Evolutionary conservation across 2,329 filamentous ascomycete species (phyloP).

Genomic region (Thielaviopsis ethacetica): DNA sequence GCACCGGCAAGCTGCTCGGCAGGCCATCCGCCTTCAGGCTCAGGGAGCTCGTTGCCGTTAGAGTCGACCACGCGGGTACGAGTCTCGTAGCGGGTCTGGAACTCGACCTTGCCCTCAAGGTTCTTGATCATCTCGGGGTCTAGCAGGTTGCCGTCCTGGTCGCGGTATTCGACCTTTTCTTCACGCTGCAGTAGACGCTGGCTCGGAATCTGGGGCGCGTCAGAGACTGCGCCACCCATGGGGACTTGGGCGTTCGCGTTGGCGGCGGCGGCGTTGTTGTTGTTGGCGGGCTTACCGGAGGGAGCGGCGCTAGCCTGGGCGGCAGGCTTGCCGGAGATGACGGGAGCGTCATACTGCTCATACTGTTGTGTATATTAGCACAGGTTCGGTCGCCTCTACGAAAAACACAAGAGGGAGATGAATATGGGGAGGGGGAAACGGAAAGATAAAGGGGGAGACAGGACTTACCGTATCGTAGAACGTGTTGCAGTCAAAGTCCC

Average conservation of each 20-base stretch:
- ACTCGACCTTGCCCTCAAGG: constrained; percentile 83
- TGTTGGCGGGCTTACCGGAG: constrained; percentile 16
- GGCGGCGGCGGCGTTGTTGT: constrained; percentile 15
- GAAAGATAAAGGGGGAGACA: constrained; percentile 17
- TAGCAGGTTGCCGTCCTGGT: constrained; percentile 82
- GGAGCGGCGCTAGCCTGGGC: constrained; percentile 1
- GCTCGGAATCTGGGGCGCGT: constrained; percentile 30
- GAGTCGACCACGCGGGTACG: constrained; percentile 69
- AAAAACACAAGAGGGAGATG: too few species aligned
- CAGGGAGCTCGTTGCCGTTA: constrained; percentile 57
- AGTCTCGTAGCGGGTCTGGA: constrained; percentile 94
- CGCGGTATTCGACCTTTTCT: constrained; percentile 83
- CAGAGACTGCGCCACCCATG: constrained; percentile 23
- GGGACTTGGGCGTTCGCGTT: constrained; percentile 13
- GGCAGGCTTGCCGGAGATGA: constrained; percentile 11
- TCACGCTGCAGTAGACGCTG: constrained; percentile 41
- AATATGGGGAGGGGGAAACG: too few species aligned
- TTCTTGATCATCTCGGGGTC: constrained; percentile 67
- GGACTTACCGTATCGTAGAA: constrained; percentile 68
- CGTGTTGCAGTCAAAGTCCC: constrained; percentile 97
- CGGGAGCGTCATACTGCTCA: constrained; percentile 26
- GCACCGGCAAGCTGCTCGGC: constrained; percentile 11
- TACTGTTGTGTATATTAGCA: constrained; percentile 23
- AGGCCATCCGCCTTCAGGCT: constrained; percentile 22
- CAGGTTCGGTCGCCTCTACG: background rate